Evolutionary conservation across 2,329 filamentous ascomycete species (phyloP), one percentile per base, ranked within the genome.

Genomic region (Arthroderma sp.): DNA sequence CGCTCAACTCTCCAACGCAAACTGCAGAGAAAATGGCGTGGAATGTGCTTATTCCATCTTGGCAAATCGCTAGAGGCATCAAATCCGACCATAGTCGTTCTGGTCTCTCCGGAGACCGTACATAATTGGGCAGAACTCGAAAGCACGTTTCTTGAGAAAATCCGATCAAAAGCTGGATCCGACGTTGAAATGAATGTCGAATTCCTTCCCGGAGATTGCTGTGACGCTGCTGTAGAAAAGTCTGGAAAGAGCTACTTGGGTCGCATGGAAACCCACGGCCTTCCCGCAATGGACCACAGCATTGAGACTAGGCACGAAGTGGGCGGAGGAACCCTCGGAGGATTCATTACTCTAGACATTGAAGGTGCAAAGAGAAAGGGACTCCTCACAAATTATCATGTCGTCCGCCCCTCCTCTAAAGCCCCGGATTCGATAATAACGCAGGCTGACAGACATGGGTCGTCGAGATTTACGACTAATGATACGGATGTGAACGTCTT

Each of bases 321-420:
- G 6, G 44, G 47, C 4, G 48, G 36, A 30, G 48, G 48, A n/a
- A 51, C 50, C 2, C n/a, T 49, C n/a, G 50, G 50, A 5, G 50
- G 50, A 28, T 51, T 45, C 36, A 46, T 51, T 6, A 46, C 39
- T 5, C 48, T 51, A 4, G 42, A 28, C 10, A 15, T 42, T 15
- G 41, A 32, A 28, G 45, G 40, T 2, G 34, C 11, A 28, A 40
- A 34, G n/a, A 40, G 45, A 22, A 36, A 40, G 11, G 50, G 50
- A n/a, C 37, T 50, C 15, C 31, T 51, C 27, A 51, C 50, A 6
- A 50, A 44, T 38, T 46, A 44, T 30, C 44, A 50, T 39, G 45
- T 48, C 22, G 4, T 42, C 9, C 29, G 11, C 22, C 40, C 40
- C 15, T 41, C 22, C 15, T 7, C 27, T 4, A 11, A 6, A 10